phyloP scores from a whole-genome alignment of 179 eudicot genomes.

The Pouteria campechiana region DNA sequence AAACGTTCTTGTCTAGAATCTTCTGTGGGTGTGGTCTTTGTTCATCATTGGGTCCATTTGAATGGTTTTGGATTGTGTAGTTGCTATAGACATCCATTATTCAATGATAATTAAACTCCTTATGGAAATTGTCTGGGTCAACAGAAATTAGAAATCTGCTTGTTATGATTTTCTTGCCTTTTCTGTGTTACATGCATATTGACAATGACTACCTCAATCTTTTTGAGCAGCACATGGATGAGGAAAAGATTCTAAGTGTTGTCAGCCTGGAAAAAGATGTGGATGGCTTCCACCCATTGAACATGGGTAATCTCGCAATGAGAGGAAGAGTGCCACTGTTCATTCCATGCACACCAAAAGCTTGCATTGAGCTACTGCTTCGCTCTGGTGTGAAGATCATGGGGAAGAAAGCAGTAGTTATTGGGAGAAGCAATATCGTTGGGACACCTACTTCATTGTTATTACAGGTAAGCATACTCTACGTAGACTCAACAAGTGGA shows the following conservation, averaged over 20 bases:
- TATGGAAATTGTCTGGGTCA: no score
- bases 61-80: no score
- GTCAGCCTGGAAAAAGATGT: slow-evolving; percentile 70
- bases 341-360: slow-evolving; percentile 84
- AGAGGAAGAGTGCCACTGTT: slow-evolving; percentile 78
- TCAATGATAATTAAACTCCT: no score
- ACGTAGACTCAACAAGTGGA: neutral
- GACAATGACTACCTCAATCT: neutral
- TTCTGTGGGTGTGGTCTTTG: no score
- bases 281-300: slow-evolving; percentile 85
- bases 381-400: slow-evolving; percentile 56
- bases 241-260: slow-evolving; percentile 48
- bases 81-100: no score
- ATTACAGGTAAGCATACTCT: slow-evolving; percentile 71
- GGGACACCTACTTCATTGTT: slow-evolving; percentile 69
- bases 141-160: no score
- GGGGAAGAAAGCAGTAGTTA: slow-evolving; percentile 81
- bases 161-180: no score
- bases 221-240: slow-evolving; percentile 50
- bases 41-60: no score
- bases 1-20: no score
- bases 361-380: slow-evolving; percentile 73
- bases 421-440: slow-evolving; percentile 85
- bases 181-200: no score
- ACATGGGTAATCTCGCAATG: slow-evolving; percentile 77